Percentiles rank a stretch among this genome's conserved stretches.
Conservation (phyloP, 2,329 filamentous ascomycete genomes). For the Talaromyces sp. region DNA sequence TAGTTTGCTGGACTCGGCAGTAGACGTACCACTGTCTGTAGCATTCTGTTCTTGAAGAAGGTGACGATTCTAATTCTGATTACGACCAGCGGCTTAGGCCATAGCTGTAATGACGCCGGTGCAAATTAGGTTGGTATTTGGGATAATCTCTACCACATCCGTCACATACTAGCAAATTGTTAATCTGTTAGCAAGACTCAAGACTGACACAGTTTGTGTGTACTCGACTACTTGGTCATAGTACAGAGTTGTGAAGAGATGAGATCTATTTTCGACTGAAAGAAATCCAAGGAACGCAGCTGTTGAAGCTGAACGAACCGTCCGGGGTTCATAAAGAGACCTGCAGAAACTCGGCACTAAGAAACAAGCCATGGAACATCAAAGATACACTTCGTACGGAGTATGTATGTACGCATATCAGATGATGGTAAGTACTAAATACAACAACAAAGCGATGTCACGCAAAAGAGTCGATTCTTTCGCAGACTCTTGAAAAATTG, state of each 20-base stretch:
- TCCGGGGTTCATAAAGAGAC: background rate
- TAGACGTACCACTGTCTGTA: background rate
- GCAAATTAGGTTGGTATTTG: background rate
- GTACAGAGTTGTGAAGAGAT: background rate
- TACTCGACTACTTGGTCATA: background rate
- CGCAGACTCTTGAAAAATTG: background rate
- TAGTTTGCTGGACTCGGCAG: background rate
- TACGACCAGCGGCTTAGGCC: background rate
- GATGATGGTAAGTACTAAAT: background rate
- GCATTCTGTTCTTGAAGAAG: background rate
- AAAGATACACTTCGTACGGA: background rate
- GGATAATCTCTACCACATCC: slow-evolving; percentile 4
- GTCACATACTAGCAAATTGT: background rate
- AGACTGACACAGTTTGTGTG: background rate
- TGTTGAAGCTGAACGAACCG: background rate
- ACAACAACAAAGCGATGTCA: background rate
- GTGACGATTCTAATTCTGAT: background rate
- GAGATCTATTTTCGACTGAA: background rate
- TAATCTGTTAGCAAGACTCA: background rate
- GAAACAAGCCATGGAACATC: background rate
- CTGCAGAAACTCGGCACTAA: background rate
- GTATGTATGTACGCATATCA: background rate
- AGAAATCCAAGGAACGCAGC: background rate
- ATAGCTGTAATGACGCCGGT: background rate
- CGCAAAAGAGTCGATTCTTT: slow-evolving; percentile 1